Conservation (phyloP, 345 rosid genomes). For the Dovyalis caffra region DNA sequence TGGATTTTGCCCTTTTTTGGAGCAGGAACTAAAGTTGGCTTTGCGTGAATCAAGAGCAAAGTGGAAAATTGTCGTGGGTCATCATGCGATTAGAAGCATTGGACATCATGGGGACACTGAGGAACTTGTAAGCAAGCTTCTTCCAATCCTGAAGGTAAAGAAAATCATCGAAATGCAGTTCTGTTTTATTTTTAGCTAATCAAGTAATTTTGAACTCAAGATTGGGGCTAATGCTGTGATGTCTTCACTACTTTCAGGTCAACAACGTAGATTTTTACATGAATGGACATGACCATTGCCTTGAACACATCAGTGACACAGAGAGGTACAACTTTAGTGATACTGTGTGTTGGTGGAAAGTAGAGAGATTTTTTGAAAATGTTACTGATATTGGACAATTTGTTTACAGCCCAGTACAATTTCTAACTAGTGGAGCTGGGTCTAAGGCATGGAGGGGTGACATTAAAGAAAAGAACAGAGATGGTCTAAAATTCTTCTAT, state of each 20-base stretch:
- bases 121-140: conserved; percentile 47
- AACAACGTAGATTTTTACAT: conserved; percentile 57
- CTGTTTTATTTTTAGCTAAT: neutral
- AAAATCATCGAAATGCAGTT: too few species aligned
- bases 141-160: conserved; percentile 51
- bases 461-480: neutral
- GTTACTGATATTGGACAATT: neutral
- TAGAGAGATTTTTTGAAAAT: neutral
- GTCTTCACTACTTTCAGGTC: conserved; percentile 21
- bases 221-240: neutral
- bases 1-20: neutral
- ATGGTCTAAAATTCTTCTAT: conserved; percentile 9
- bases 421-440: conserved; percentile 26
- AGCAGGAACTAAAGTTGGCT: conserved; percentile 46
- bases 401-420: conserved; percentile 21
- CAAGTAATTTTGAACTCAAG: neutral
- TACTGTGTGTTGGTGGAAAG: neutral
- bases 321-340: conserved; percentile 30
- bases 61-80: conserved; percentile 69
- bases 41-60: conserved; percentile 43
- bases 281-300: conserved; percentile 74
- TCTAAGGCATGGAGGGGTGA: conserved; percentile 34
- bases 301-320: conserved; percentile 50
- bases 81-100: conserved; percentile 57
- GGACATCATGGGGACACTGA: conserved; percentile 55